Conservation (phyloP, 768 basidiomycete genomes). For the Agrocybe praecox region DNA sequence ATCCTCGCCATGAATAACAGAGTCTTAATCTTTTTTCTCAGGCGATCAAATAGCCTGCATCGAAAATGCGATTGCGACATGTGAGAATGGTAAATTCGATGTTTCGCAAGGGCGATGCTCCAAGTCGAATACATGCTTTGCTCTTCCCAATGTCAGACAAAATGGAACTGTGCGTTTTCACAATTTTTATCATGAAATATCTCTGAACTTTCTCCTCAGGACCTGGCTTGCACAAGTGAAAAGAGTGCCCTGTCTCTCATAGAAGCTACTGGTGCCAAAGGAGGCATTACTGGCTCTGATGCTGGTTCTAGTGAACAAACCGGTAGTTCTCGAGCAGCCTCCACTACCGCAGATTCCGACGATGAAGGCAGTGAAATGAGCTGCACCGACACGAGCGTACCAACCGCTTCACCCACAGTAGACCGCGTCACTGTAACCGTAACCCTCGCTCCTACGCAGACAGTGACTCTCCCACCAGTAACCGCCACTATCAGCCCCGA, state of each 20-base stretch:
- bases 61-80: constrained; percentile 37
- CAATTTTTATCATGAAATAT: neutral
- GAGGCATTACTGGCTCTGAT: constrained; percentile 33
- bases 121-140: constrained; percentile 46
- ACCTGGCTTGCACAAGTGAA: constrained; percentile 54
- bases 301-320: neutral
- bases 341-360: constrained; percentile 1
- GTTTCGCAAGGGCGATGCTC: constrained; percentile 34
- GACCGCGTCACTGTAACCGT: constrained; percentile 34
- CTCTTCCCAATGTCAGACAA: constrained; percentile 44
- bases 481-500: constrained; percentile 41
- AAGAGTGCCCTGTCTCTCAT: constrained; percentile 49
- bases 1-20: too few relatives aligned
- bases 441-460: constrained; percentile 17
- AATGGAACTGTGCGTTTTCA: constrained; percentile 46
- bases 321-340: neutral
- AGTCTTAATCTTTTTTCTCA: constrained; percentile 10
- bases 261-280: constrained; percentile 45
- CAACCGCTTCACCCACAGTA: neutral
- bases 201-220: constrained; percentile 25
- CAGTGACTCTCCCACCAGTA: constrained; percentile 30
- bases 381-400: neutral
- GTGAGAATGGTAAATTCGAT: constrained; percentile 43
- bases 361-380: constrained; percentile 1
- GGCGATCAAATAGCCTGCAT: constrained; percentile 51